Conservation (phyloP, 1,284 basidiomycete species). For the Fomitopsis palustris region DNA sequence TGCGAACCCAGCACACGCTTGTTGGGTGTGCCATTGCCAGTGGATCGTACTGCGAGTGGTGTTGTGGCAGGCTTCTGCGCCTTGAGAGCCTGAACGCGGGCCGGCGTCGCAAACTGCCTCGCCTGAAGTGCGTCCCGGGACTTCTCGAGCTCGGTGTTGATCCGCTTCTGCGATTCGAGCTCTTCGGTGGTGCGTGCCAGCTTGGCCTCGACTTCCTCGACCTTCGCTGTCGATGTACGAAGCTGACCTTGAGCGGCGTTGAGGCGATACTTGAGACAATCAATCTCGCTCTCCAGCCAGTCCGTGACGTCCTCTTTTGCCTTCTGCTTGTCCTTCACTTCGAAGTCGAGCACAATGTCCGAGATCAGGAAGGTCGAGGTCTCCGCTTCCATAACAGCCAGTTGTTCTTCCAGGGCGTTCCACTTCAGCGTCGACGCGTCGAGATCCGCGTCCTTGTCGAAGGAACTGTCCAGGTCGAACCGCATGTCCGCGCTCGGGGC, state of each 20-base stretch:
- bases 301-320: background rate
- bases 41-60: too few relatives aligned
- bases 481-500: too few relatives aligned
- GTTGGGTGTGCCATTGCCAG: too few relatives aligned
- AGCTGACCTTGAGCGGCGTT: background rate
- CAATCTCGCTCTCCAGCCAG: background rate
- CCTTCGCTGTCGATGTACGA: background rate
- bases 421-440: background rate
- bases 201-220: background rate
- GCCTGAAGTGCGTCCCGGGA: background rate
- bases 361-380: too few relatives aligned
- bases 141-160: background rate
- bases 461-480: too few relatives aligned
- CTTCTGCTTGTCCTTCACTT: too few relatives aligned
- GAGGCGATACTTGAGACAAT: background rate
- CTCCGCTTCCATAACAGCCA: background rate
- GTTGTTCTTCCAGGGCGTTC: background rate
- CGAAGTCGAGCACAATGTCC: too few relatives aligned
- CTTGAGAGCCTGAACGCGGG: conserved; percentile 22
- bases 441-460: background rate
- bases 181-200: background rate
- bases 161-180: background rate
- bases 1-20: too few relatives aligned
- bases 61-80: background rate
- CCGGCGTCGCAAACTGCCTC: conserved; percentile 3